A percentile compares a stretch with the other conserved stretches of the same genome.
phyloP scores from a whole-genome alignment of 1,284 basidiomycete species.

The Vanrija pseudolonga region DNA sequence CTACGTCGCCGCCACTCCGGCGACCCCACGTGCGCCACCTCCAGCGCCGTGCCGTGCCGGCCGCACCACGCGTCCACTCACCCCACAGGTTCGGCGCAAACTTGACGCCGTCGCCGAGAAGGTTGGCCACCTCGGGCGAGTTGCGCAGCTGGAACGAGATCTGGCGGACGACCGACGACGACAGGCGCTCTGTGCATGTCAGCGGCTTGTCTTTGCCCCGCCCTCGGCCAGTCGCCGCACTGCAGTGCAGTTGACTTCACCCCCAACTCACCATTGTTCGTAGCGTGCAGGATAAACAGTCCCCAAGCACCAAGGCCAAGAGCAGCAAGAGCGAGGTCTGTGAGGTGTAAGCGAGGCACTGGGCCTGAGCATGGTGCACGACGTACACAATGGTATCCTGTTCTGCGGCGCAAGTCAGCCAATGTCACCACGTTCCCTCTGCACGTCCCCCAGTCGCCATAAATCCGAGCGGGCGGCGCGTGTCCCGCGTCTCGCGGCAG shows the following conservation, averaged over 20 bases:
- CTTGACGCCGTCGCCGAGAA: conserved; percentile 40
- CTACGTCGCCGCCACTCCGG: too few species aligned
- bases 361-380: background rate
- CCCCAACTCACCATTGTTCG: conserved; percentile 39
- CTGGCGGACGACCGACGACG: conserved; percentile 44
- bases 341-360: background rate
- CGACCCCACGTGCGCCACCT: too few species aligned
- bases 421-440: background rate
- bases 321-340: conserved; percentile 36
- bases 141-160: conserved; percentile 47
- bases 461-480: background rate
- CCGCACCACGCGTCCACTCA: conserved; percentile 24
- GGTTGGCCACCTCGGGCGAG: conserved; percentile 34
- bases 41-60: background rate
- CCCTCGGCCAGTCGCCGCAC: background rate
- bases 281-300: conserved; percentile 46
- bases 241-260: background rate
- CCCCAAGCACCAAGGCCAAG: conserved; percentile 42
- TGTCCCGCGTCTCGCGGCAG: background rate
- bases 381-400: conserved; percentile 33
- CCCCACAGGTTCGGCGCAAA: conserved; percentile 44
- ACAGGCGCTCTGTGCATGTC: conserved; percentile 38
- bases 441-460: background rate
- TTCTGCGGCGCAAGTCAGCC: conserved; percentile 21
- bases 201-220: background rate